Conservation (phyloP, 306 rosid genomes). For the Echinosophora koreensis region DNA sequence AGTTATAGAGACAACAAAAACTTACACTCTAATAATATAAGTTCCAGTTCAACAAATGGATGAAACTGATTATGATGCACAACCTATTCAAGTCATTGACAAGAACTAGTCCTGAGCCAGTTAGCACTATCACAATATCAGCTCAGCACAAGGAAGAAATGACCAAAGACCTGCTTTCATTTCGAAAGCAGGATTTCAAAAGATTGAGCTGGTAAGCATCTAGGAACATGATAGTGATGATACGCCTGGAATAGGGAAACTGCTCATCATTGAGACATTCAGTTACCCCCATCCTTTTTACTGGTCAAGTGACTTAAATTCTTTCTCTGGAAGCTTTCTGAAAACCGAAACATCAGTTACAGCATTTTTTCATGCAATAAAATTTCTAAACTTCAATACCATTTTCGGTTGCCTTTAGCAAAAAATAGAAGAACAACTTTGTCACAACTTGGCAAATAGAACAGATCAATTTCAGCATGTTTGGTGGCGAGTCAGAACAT, state of each 20-base stretch:
- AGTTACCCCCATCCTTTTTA: not conserved
- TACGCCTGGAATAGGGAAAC: not conserved
- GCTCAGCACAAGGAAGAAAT: not conserved
- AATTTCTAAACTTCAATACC: not conserved
- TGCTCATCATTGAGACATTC: not conserved
- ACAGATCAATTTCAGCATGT: not conserved
- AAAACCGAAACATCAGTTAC: not conserved
- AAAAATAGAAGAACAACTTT: not conserved
- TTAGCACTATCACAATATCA: not conserved
- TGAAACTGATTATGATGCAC: not conserved
- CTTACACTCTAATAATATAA: too few relatives aligned
- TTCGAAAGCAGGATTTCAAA: not conserved
- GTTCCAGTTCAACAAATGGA: too few relatives aligned
- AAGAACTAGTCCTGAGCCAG: not conserved
- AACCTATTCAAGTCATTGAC: slow-evolving; percentile 5
- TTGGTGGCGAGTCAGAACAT: not conserved
- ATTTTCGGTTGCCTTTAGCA: not conserved
- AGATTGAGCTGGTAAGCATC: not conserved
- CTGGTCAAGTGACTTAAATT: not conserved
- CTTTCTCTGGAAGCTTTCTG: not conserved
- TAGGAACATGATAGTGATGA: not conserved
- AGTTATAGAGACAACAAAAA: too few relatives aligned
- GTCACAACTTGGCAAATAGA: slow-evolving; percentile 7
- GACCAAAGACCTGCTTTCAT: not conserved
- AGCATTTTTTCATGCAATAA: not conserved